Percentiles rank a stretch among this genome's conserved stretches.
These are phyloP conservation scores for Leishmania aethiopica DNA, from an alignment of 208 protist genomes.

Conservation along the genomic window DNA sequence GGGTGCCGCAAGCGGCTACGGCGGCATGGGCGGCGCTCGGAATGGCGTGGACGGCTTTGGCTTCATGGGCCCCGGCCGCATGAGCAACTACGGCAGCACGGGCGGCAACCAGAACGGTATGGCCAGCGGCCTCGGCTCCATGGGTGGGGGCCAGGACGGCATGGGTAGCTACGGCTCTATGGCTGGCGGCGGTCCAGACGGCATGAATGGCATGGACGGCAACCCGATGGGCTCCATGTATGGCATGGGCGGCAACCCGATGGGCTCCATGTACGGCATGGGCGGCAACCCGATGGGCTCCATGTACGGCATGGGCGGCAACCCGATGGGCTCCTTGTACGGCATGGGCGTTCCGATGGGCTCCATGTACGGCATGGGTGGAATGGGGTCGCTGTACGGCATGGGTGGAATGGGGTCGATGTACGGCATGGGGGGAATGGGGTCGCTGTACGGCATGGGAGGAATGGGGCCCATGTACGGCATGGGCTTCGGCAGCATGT, in stretches of 20 bases:
- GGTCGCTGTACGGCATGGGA: conserved; percentile 15
- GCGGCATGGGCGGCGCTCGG: neutral
- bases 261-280: conserved; percentile 22
- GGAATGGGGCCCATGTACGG: conserved; percentile 35
- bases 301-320: conserved; percentile 13
- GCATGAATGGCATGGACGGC: conserved; percentile 17
- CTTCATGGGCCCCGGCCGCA: conserved; percentile 22
- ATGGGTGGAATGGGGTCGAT: conserved; percentile 34
- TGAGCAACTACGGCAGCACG: conserved; percentile 15
- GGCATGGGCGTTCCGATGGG: conserved; percentile 18
- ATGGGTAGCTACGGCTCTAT: conserved; percentile 26
- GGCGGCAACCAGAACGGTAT: conserved; percentile 12
- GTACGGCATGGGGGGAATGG: conserved; percentile 23
- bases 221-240: conserved; percentile 24
- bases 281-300: conserved; percentile 13
- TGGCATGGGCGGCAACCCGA: conserved; percentile 9
- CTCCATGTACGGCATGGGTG: conserved; percentile 30
- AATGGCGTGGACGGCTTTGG: conserved; percentile 26
- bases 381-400: conserved; percentile 38
- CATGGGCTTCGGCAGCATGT: conserved; percentile 43
- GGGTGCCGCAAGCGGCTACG: neutral
- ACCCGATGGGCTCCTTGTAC: conserved; percentile 11
- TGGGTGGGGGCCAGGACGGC: neutral
- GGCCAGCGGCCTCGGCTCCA: conserved; percentile 11
- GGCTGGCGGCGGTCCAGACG: conserved; percentile 14